Evolutionary conservation across 2,329 filamentous ascomycete species (phyloP).

Genomic region (Pyrenochaeta sp.): DNA sequence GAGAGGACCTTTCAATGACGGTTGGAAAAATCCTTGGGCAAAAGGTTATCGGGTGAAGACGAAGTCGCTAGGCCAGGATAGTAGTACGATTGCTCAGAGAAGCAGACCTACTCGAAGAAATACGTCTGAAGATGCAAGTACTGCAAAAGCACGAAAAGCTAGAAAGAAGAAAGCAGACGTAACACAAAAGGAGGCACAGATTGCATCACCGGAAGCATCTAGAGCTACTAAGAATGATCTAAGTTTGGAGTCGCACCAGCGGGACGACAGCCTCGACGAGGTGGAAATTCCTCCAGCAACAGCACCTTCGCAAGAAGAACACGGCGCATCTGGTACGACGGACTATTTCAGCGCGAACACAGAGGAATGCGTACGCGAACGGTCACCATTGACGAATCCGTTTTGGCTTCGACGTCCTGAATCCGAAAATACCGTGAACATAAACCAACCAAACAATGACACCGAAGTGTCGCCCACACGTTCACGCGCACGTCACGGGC

Average conservation of each 20-base stretch:
- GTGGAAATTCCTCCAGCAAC: slow-evolving; percentile 27
- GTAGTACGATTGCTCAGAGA: not conserved
- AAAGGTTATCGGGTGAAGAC: slow-evolving; percentile 6
- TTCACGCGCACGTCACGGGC: slow-evolving; percentile 18
- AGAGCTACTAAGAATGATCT: slow-evolving; percentile 16
- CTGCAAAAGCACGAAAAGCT: not conserved
- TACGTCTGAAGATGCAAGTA: not conserved
- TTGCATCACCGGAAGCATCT: slow-evolving; percentile 29
- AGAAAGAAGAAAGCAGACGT: not conserved
- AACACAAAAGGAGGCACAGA: slow-evolving; percentile 5
- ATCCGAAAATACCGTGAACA: slow-evolving; percentile 7
- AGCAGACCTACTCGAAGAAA: slow-evolving; percentile 1
- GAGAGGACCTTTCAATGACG: slow-evolving; percentile 66
- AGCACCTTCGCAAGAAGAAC: slow-evolving; percentile 19
- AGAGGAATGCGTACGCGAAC: slow-evolving; percentile 15
- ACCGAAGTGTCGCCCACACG: slow-evolving; percentile 32
- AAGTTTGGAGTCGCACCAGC: slow-evolving; percentile 4
- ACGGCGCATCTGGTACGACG: slow-evolving; percentile 16
- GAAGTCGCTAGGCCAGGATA: not conserved
- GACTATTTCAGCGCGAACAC: slow-evolving; percentile 30
- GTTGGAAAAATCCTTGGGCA: slow-evolving; percentile 50
- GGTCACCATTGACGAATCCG: slow-evolving; percentile 23
- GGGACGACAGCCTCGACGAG: slow-evolving; percentile 17
- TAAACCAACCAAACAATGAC: slow-evolving; percentile 14
- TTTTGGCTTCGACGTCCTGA: slow-evolving; percentile 36